Evolutionary conservation across 352 stramenopile species (phyloP), one percentile per base, ranked within the genome.

Genomic region (Phytophthora agathidicida): DNA sequence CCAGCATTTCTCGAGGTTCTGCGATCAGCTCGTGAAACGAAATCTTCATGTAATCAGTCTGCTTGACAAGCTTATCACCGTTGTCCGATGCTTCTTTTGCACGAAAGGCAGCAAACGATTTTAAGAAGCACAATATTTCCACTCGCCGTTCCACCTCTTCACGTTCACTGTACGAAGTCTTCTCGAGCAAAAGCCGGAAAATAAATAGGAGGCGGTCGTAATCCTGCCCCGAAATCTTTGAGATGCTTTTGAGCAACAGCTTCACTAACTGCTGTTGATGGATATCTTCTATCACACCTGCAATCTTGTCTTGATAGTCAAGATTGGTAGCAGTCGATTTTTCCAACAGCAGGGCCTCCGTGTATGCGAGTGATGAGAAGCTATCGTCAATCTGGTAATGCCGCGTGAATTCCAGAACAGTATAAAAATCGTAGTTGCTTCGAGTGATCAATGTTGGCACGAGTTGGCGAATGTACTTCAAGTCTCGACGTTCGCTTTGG

Each of bases 371-470:
- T 0, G 76, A 83, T n/a, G 83, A 68, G 27, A 76, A 88, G 44
- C 72, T 89, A 35, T 94, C 81, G 16, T 92, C 81, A 39, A 94
- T 90, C 44, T 94, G 79, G 63, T 94, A 94, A 32, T 94, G 81
- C 0, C 83, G 73, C 17, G 85, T 89, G 43, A 94, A 93, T 43
- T 94, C 85, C 10, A 89, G 58, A 24, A 91, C 80, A 3, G 81
- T 91, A 49, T 91, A 90, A 22, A 91, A 88, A 41, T 94, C 85
- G 31, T 76, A 89, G 22, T 83, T 91, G 44, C 77, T 94, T 35
- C 74, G 84, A 27, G 64, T 61, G 27, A 94, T 65, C 31, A 93
- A 57, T 11, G 55, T 65, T 20, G 83, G 85, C 1, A 94, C 83
- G 22, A 94, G 65, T 6, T 43, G 52, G 16, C 75, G 80, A 44